Percentiles rank a stretch among this genome's conserved stretches.
Evolutionary conservation across 106 monocot genomes (phyloP).

Genomic region (Xerophyta viscosa): DNA sequence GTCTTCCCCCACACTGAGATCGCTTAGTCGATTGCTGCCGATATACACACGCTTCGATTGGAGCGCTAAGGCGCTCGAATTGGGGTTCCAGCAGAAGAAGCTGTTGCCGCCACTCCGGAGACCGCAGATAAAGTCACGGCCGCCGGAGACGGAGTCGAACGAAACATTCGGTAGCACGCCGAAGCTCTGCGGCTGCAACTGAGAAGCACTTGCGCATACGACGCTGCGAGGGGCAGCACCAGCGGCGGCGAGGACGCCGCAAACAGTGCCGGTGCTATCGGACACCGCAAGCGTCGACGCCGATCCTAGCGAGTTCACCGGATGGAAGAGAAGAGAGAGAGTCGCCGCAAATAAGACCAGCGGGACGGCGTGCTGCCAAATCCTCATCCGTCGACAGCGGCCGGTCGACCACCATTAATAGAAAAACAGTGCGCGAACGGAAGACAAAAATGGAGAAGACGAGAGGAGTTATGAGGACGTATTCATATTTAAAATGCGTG

Average conservation of each 20-base stretch:
- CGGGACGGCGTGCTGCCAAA: neutral
- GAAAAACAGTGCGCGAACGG: too few relatives aligned
- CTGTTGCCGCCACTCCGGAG: conserved; percentile 24
- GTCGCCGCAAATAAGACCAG: conserved; percentile 7
- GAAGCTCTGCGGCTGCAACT: neutral
- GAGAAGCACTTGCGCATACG: conserved; percentile 13
- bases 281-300: conserved; percentile 23
- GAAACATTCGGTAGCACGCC: conserved; percentile 19
- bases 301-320: conserved; percentile 19
- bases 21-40: conserved; percentile 16
- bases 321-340: conserved; percentile 13
- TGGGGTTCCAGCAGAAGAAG: conserved; percentile 77
- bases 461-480: too few relatives aligned
- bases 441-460: too few relatives aligned
- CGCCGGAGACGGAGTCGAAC: conserved; percentile 42
- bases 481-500: too few relatives aligned
- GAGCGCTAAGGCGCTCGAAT: too few relatives aligned
- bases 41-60: conserved; percentile 57
- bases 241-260: conserved; percentile 35
- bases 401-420: too few relatives aligned
- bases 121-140: conserved; percentile 33
- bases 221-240: conserved; percentile 10
- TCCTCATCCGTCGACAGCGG: neutral
- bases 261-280: conserved; percentile 20
- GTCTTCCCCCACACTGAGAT: conserved; percentile 52